Conservation (phyloP, 139 green algal genomes). For the Chlorella sp. region DNA sequence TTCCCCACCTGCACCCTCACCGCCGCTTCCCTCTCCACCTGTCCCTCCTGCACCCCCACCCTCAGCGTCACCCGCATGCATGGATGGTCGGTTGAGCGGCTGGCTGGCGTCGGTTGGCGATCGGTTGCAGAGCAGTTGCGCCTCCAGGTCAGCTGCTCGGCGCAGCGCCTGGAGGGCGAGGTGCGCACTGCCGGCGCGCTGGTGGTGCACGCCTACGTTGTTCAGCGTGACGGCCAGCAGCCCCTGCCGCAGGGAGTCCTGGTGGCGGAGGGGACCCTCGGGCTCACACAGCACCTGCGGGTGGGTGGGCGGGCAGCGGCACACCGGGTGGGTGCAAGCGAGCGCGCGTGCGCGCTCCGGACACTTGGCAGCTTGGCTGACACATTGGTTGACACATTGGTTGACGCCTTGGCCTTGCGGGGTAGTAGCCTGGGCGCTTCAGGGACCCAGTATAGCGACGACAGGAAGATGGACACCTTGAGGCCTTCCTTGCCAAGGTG, state of each 20-base stretch:
- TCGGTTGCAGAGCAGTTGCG: background rate
- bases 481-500: too few species aligned
- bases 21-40: background rate
- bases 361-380: too few species aligned
- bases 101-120: background rate
- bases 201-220: background rate
- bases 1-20: background rate
- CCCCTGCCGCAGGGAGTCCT: background rate
- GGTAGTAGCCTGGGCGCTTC: too few species aligned
- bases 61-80: too few species aligned
- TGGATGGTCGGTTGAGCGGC: background rate
- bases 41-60: too few species aligned
- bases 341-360: too few species aligned
- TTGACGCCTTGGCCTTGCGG: too few species aligned
- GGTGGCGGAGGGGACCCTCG: background rate
- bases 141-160: background rate
- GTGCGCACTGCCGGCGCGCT: background rate
- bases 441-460: too few species aligned
- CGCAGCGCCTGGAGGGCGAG: background rate
- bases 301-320: too few species aligned
- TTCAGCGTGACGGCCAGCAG: background rate
- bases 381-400: too few species aligned
- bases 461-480: too few species aligned
- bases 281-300: background rate
- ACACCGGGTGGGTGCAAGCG: too few species aligned